phyloP scores from a whole-genome alignment of 208 protist species.

The Strigomonas galati region DNA sequence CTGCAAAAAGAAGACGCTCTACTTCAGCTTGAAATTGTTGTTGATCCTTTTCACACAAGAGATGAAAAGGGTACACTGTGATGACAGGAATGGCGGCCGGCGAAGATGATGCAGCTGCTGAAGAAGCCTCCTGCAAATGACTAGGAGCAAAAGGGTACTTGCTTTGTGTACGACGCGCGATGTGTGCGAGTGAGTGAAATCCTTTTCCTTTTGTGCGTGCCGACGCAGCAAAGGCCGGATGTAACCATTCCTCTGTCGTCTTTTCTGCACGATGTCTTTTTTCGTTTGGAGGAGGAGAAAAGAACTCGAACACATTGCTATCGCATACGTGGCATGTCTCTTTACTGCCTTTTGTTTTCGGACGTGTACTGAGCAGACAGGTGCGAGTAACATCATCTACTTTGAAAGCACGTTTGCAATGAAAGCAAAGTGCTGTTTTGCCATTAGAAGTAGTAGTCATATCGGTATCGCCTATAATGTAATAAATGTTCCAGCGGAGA shows the following conservation, averaged over 20 bases:
- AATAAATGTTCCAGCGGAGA: background rate
- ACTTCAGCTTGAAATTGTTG: background rate
- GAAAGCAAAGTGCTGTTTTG: background rate
- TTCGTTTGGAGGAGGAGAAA: too few species aligned
- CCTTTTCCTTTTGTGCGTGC: background rate
- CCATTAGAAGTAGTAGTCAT: background rate
- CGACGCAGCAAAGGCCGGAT: background rate
- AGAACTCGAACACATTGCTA: background rate
- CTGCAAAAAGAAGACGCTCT: background rate
- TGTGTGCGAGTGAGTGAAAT: background rate
- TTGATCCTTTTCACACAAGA: background rate
- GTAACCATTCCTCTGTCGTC: background rate
- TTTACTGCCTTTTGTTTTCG: background rate
- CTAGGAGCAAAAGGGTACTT: background rate
- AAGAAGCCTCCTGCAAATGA: too few species aligned
- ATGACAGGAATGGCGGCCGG: background rate
- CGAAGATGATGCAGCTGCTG: too few species aligned
- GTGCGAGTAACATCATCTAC: background rate
- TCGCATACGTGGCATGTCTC: background rate
- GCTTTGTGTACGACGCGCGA: background rate
- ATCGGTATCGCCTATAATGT: background rate
- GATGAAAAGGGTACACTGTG: background rate
- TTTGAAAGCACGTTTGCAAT: background rate
- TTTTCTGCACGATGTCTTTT: too few species aligned
- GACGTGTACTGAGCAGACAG: background rate